These are phyloP conservation scores for Wickerhamomyces strasburgensis DNA, from an alignment of 805 yeast species.

Conservation along the genomic window DNA sequence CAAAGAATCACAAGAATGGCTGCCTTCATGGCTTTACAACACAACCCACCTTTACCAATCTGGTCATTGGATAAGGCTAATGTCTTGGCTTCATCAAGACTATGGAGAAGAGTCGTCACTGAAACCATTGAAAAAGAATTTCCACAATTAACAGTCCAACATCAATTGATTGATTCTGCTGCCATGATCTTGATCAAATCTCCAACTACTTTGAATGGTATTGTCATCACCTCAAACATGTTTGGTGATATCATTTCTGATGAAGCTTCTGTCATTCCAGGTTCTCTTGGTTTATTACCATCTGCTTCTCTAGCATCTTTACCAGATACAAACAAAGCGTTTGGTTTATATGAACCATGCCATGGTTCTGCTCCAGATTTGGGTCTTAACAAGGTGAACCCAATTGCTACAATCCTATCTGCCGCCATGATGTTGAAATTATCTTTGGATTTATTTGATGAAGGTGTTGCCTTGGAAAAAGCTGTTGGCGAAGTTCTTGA, in stretches of 20 bases:
- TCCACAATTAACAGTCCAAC: slow-evolving; percentile 82
- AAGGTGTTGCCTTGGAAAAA: slow-evolving; percentile 81
- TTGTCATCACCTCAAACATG: slow-evolving; percentile 91
- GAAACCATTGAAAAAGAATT: slow-evolving; percentile 81
- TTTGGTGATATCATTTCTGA: slow-evolving; percentile 98
- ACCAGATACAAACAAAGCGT: slow-evolving; percentile 91
- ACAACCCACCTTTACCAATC: slow-evolving; percentile 87
- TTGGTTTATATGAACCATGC: slow-evolving; percentile 97
- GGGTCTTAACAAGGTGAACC: slow-evolving; percentile 83
- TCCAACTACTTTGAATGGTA: slow-evolving; percentile 89
- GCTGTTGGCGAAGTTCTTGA: slow-evolving; percentile 86
- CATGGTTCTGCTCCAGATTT: slow-evolving; percentile 99
- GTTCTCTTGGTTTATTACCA: slow-evolving; percentile 92
- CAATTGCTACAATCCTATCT: slow-evolving; percentile 90
- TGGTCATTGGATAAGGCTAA: slow-evolving; percentile 98
- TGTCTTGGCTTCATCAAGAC: slow-evolving; percentile 90
- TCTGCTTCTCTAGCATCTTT: slow-evolving; percentile 94
- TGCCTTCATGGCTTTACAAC: slow-evolving; percentile 91
- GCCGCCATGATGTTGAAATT: slow-evolving; percentile 97
- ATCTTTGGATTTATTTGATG: slow-evolving; percentile 75
- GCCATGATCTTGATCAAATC: slow-evolving; percentile 95
- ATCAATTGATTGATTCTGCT: slow-evolving; percentile 96
- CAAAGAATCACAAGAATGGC: slow-evolving; percentile 98
- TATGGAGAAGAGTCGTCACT: slow-evolving; percentile 94
- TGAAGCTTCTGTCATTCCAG: slow-evolving; percentile 97